phyloP scores from a whole-genome alignment of 2,329 filamentous ascomycete species.

The Pseudopyricularia cyperi region DNA sequence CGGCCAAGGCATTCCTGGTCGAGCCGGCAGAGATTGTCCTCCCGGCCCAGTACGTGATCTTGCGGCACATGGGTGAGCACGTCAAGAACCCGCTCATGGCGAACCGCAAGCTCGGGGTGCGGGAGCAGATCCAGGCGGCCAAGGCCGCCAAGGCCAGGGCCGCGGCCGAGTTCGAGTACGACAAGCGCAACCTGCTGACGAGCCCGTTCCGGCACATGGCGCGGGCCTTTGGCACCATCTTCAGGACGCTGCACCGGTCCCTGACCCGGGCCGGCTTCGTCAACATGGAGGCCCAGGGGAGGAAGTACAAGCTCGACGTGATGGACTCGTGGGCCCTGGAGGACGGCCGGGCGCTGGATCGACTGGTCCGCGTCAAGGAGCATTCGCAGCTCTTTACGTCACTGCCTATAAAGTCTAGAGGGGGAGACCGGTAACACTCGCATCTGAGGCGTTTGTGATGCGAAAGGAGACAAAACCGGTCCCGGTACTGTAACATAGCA shows the following conservation, averaged over 20 bases:
- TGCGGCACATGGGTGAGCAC: slow-evolving; percentile 8
- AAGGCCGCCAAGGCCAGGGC: slow-evolving; percentile 20
- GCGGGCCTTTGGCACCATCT: neutral
- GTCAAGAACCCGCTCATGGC: slow-evolving; percentile 4
- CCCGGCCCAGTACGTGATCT: slow-evolving; percentile 17
- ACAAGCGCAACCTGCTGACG: slow-evolving; percentile 42
- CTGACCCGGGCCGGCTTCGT: slow-evolving; percentile 45
- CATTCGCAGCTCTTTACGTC: neutral
- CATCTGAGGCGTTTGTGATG: neutral
- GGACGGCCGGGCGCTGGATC: slow-evolving; percentile 43
- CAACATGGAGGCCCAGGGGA: slow-evolving; percentile 31
- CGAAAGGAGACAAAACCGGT: neutral
- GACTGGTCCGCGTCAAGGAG: slow-evolving; percentile 24
- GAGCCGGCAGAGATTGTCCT: slow-evolving; percentile 22
- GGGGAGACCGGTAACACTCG: neutral
- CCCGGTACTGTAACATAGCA: too few species aligned
- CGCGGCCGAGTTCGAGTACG: slow-evolving; percentile 30
- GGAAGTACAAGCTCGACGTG: slow-evolving; percentile 43
- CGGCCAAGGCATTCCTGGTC: slow-evolving; percentile 26
- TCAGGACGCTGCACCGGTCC: slow-evolving; percentile 25
- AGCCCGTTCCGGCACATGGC: slow-evolving; percentile 41
- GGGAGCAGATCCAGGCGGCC: neutral
- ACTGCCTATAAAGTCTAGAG: neutral
- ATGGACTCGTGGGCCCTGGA: slow-evolving; percentile 45
- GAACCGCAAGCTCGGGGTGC: neutral